Percentiles rank a stretch among this genome's conserved stretches.
Conservation (phyloP, 163 green algal genomes). For the Scenedesmus sp. region DNA sequence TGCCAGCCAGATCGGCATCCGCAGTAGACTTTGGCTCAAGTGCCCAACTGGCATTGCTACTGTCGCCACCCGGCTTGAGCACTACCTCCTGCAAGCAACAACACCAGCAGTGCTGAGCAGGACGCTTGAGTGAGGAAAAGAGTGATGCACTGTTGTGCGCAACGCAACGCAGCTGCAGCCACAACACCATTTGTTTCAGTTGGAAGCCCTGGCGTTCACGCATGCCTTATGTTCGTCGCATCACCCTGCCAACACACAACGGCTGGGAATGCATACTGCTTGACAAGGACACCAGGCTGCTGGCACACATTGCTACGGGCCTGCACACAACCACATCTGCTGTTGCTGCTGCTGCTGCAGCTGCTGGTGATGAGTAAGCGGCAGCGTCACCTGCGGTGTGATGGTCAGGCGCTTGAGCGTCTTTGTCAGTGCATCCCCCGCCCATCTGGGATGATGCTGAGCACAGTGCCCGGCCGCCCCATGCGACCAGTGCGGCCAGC, state of each 20-base stretch:
- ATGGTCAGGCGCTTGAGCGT: constrained; percentile 72
- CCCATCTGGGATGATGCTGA: constrained; percentile 72
- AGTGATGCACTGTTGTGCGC: no score
- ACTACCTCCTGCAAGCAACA: background rate
- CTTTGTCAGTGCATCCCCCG: constrained; percentile 79
- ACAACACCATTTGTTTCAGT: no score
- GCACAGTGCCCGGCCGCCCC: constrained; percentile 76
- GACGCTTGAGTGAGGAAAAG: no score
- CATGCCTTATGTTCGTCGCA: no score
- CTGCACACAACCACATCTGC: background rate
- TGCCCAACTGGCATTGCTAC: background rate
- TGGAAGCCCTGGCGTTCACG: no score
- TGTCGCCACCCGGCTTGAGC: background rate
- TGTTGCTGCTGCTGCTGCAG: background rate
- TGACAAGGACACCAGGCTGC: no score
- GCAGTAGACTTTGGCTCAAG: background rate
- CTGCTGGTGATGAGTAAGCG: no score
- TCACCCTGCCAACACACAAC: no score
- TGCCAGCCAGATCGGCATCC: background rate
- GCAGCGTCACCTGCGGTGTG: constrained; percentile 75
- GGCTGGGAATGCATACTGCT: no score
- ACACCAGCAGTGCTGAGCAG: background rate
- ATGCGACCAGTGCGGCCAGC: constrained; percentile 93
- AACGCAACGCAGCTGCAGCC: background rate
- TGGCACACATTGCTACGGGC: no score